phyloP scores from a whole-genome alignment of 805 yeast genomes.

The Kockiozyma suomiensis region DNA sequence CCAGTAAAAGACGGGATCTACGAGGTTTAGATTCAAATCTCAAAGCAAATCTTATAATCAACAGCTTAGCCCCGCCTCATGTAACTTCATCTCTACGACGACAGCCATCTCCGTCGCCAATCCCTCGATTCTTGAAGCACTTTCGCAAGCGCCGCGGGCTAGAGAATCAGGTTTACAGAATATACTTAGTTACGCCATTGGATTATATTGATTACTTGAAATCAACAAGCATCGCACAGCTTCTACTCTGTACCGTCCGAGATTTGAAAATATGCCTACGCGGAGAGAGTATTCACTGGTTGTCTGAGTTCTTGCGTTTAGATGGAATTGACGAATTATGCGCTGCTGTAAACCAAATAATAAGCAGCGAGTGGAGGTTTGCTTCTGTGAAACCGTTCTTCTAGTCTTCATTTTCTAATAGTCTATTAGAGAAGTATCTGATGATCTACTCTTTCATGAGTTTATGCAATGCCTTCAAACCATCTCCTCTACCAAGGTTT shows the following conservation, averaged over 20 bases:
- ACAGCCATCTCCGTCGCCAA: background rate
- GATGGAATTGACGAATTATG: slow-evolving; percentile 19
- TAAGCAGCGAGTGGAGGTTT: slow-evolving; percentile 17
- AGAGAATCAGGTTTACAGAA: background rate
- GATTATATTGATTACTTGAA: slow-evolving; percentile 26
- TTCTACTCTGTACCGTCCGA: background rate
- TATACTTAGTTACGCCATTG: background rate
- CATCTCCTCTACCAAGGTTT: slow-evolving; percentile 11
- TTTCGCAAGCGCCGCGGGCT: background rate
- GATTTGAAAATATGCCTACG: slow-evolving; percentile 12
- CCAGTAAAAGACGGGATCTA: background rate
- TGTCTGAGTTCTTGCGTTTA: slow-evolving; percentile 6
- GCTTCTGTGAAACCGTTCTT: background rate
- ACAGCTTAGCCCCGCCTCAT: background rate
- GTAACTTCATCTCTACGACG: background rate
- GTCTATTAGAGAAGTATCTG: slow-evolving; percentile 20
- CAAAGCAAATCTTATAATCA: slow-evolving; percentile 1
- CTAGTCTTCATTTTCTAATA: background rate
- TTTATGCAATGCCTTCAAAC: slow-evolving; percentile 18
- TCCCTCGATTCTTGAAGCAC: background rate
- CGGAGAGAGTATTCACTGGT: slow-evolving; percentile 20
- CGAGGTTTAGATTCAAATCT: background rate
- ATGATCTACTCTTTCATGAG: slow-evolving; percentile 16
- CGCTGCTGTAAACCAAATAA: background rate
- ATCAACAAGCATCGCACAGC: background rate